A percentile compares a stretch with the other conserved stretches of the same genome.
Conservation (phyloP, 768 basidiomycete genomes). For the Cystoderma amianthinum region DNA sequence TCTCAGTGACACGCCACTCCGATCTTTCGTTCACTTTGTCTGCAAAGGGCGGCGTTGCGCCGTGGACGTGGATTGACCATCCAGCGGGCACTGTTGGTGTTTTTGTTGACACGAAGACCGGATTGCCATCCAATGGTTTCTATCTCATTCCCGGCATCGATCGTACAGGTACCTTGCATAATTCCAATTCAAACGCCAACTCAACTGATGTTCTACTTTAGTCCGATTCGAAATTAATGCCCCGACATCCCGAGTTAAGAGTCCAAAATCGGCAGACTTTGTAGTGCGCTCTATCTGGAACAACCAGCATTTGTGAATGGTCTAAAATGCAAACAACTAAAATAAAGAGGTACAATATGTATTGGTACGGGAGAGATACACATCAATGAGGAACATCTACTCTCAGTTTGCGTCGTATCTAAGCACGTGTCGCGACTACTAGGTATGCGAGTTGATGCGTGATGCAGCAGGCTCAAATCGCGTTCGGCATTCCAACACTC, state of each 20-base stretch:
- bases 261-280: conserved; percentile 35
- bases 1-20: conserved; percentile 20
- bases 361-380: too few relatives aligned
- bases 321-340: too few relatives aligned
- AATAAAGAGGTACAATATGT: too few relatives aligned
- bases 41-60: conserved; percentile 44
- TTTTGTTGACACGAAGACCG: conserved; percentile 38
- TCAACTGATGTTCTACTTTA: too few relatives aligned
- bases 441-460: too few relatives aligned
- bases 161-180: conserved; percentile 34
- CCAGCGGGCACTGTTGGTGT: conserved; percentile 46
- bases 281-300: conserved; percentile 48
- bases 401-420: too few relatives aligned
- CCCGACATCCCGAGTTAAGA: conserved; percentile 27
- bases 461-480: too few relatives aligned
- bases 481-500: too few relatives aligned
- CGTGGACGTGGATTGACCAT: conserved; percentile 58
- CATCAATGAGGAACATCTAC: too few relatives aligned
- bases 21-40: conserved; percentile 44
- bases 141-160: conserved; percentile 48
- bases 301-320: conserved; percentile 31
- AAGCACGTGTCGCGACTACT: too few relatives aligned
- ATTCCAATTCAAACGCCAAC: not conserved
- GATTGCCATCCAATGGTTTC: conserved; percentile 41
- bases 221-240: conserved; percentile 34